Evolutionary conservation across 345 rosid genomes (phyloP).

Genomic region (Brassica napus): DNA sequence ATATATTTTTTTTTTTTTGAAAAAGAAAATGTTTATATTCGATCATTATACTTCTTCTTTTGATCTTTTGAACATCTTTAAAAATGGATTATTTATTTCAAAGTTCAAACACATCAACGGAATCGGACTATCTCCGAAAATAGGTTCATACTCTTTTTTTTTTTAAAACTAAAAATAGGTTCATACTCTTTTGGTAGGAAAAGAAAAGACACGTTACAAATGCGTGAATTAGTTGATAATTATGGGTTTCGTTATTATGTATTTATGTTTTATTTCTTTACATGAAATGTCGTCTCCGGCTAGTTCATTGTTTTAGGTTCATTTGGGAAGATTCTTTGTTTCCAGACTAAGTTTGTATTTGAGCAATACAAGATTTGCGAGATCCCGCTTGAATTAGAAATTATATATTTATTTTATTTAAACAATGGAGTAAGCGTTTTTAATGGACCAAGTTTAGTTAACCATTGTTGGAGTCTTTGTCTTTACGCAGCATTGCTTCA

Average conservation of each 20-base stretch:
- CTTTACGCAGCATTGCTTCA: conserved; percentile 21
- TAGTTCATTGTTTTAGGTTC: neutral
- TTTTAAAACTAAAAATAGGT: neutral
- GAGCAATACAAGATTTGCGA: conserved; percentile 23
- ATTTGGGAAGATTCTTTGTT: conserved; percentile 24
- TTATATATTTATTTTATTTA: neutral
- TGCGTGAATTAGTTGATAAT: conserved; percentile 1
- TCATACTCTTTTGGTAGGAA: neutral
- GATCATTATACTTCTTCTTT: neutral
- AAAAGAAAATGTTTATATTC: too few relatives aligned
- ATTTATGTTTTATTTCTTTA: neutral
- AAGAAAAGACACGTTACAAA: neutral
- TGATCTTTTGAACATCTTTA: neutral
- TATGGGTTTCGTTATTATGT: neutral
- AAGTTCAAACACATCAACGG: neutral
- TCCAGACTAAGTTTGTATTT: conserved; percentile 6
- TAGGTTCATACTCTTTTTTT: neutral
- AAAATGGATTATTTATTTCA: neutral
- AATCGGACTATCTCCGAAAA: neutral
- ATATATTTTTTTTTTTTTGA: too few relatives aligned
- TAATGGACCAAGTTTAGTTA: neutral
- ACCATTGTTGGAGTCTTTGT: conserved; percentile 11
- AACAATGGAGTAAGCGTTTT: neutral
- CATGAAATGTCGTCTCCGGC: neutral
- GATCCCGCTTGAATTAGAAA: conserved; percentile 15